These are phyloP conservation scores for Fibroporia radiculosa DNA, from an alignment of 768 basidiomycete species.

Conservation along the genomic window DNA sequence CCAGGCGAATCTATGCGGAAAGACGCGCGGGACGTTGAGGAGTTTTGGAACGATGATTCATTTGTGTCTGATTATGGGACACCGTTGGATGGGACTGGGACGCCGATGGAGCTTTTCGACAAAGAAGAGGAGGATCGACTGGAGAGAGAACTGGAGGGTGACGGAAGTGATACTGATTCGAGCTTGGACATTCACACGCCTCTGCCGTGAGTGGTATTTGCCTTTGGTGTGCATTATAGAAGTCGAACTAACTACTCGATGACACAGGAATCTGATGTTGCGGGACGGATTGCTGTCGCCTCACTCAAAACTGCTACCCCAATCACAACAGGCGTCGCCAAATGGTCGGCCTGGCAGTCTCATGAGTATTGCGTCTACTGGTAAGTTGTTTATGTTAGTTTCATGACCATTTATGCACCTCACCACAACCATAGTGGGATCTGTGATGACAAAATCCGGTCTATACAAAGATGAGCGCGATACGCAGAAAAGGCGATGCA, in stretches of 20 bases:
- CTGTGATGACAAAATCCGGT: constrained; percentile 27
- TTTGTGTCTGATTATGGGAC: constrained; percentile 22
- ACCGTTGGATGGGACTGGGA: constrained; percentile 18
- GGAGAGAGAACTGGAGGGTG: constrained; percentile 21
- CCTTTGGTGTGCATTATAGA: not conserved
- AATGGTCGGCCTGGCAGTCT: constrained; percentile 18
- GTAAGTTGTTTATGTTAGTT: not conserved
- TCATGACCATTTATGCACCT: not conserved
- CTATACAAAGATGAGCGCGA: constrained; percentile 31
- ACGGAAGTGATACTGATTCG: constrained; percentile 26
- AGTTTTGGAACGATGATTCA: constrained; percentile 21
- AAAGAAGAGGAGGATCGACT: constrained; percentile 19
- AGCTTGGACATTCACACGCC: constrained; percentile 33
- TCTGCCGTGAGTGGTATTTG: constrained; percentile 24
- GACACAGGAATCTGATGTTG: constrained; percentile 29
- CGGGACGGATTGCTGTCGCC: constrained; percentile 32
- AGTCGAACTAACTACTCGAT: not conserved
- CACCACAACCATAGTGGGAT: constrained; percentile 5
- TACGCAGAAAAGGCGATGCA: constrained; percentile 24
- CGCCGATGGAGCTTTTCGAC: constrained; percentile 16
- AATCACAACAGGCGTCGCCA: constrained; percentile 11
- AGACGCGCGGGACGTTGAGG: constrained; percentile 1
- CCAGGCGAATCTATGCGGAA: not conserved
- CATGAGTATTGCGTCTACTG: constrained; percentile 13
- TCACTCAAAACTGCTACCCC: constrained; percentile 30